Conservation (phyloP, 495 filamentous ascomycete species). For the Penicillium crystallinum region DNA sequence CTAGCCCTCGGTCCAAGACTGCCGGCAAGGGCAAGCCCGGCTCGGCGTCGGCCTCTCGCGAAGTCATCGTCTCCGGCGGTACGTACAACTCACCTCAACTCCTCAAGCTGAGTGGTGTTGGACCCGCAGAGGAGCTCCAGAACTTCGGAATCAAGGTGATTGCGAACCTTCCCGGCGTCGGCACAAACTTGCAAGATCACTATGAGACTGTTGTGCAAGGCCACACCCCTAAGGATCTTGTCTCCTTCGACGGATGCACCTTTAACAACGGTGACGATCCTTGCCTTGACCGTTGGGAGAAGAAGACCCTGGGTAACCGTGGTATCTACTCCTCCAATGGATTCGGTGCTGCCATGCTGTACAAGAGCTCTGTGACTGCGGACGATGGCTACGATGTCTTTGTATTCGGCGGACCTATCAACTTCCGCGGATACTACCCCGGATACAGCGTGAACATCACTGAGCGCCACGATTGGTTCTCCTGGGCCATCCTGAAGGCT, state of each 20-base stretch:
- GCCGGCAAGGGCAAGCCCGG: constrained; percentile 36
- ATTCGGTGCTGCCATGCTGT: constrained; percentile 41
- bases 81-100: constrained; percentile 59
- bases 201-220: constrained; percentile 51
- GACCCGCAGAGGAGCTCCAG: constrained; percentile 46
- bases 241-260: constrained; percentile 22
- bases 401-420: constrained; percentile 47
- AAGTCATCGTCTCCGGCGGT: constrained; percentile 58
- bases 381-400: constrained; percentile 45
- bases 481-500: constrained; percentile 52
- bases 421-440: constrained; percentile 42
- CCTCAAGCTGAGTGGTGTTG: constrained; percentile 61
- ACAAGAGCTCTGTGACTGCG: constrained; percentile 37
- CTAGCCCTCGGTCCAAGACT: constrained; percentile 39
- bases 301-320: constrained; percentile 27
- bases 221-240: constrained; percentile 37
- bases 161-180: constrained; percentile 56
- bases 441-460: constrained; percentile 29
- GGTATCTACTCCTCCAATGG: constrained; percentile 49
- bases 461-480: constrained; percentile 29
- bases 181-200: constrained; percentile 62
- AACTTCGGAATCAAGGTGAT: constrained; percentile 48
- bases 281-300: constrained; percentile 43
- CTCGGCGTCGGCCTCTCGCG: constrained; percentile 44
- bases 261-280: constrained; percentile 26